Conservation (phyloP, 2,329 filamentous ascomycete species). For the Phoma herbarum region DNA sequence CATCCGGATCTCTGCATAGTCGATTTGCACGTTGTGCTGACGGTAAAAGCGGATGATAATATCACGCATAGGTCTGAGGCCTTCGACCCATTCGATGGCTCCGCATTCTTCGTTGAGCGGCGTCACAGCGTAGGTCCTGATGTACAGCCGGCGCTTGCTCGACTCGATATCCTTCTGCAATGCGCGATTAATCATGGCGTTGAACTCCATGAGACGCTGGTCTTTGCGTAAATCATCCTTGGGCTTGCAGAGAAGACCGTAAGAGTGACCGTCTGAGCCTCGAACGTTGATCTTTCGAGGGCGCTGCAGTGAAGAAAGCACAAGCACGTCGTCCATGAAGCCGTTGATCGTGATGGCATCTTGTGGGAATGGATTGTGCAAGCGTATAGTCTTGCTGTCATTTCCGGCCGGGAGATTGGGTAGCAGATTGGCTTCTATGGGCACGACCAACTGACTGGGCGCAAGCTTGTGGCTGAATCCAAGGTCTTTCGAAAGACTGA, state of each 20-base stretch:
- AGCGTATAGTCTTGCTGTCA: constrained; percentile 72
- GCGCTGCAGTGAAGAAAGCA: constrained; percentile 90
- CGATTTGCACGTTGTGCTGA: constrained; percentile 71
- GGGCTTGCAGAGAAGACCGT: constrained; percentile 93
- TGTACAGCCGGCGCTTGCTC: constrained; percentile 81
- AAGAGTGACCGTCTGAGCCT: constrained; percentile 86
- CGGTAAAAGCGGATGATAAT: constrained; percentile 83
- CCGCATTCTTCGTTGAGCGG: constrained; percentile 97
- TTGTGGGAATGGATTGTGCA: constrained; percentile 84
- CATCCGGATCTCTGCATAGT: constrained; percentile 71
- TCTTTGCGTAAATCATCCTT: constrained; percentile 98
- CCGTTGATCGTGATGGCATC: constrained; percentile 83
- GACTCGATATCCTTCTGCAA: constrained; percentile 91
- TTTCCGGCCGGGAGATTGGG: constrained; percentile 78
- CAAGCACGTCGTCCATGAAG: constrained; percentile 87
- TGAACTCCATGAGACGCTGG: constrained; percentile 99
- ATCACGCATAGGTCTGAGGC: constrained; percentile 91
- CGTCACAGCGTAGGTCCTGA: constrained; percentile 96
- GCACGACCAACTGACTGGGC: constrained; percentile 86
- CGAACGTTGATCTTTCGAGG: constrained; percentile 88
- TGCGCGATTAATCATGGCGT: constrained; percentile 95
- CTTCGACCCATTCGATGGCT: constrained; percentile 98
- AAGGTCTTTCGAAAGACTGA: constrained; percentile 80
- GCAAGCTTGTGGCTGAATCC: constrained; percentile 84
- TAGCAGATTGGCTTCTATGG: constrained; percentile 83